Conservation (phyloP, 2,329 filamentous ascomycete genomes). For the Apiospora sp. region DNA sequence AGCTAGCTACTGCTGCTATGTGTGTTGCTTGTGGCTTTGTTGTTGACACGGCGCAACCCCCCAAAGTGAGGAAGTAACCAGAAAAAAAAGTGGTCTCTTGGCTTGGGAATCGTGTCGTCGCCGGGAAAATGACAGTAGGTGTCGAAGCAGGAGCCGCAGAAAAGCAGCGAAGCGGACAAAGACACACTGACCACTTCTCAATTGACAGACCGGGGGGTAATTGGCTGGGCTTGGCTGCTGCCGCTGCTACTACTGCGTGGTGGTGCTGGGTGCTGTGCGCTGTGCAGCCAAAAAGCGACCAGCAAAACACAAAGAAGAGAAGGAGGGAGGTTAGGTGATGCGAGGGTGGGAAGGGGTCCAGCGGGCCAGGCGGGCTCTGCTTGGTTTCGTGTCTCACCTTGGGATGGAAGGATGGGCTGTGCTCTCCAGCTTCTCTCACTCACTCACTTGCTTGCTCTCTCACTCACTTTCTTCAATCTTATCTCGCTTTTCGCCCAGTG, state of each 20-base stretch:
- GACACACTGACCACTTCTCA: conserved; percentile 19
- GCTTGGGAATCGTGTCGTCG: conserved; percentile 21
- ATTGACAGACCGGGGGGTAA: conserved; percentile 20
- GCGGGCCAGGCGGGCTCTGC: conserved; percentile 16
- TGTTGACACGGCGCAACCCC: conserved; percentile 25
- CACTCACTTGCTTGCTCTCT: not conserved
- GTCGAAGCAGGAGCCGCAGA: conserved; percentile 17
- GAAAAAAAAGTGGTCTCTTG: conserved; percentile 25
- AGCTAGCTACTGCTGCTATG: conserved; percentile 28
- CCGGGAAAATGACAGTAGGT: conserved; percentile 10
- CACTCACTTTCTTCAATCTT: not conserved
- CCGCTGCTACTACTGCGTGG: not conserved
- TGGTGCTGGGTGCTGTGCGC: conserved; percentile 2
- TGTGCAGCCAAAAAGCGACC: conserved; percentile 12
- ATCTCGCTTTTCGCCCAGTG: not conserved
- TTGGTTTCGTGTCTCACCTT: conserved; percentile 24
- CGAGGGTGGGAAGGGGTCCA: conserved; percentile 23
- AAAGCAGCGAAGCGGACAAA: conserved; percentile 16
- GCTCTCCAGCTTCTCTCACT: conserved; percentile 18
- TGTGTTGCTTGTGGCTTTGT: conserved; percentile 21
- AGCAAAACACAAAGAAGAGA: not conserved
- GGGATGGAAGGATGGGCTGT: conserved; percentile 18
- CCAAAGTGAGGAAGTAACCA: conserved; percentile 24
- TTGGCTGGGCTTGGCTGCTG: conserved; percentile 10
- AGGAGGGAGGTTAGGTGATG: conserved; percentile 8